These are phyloP conservation scores for Eucalyptus globulus DNA, from an alignment of 345 rosid species.

Conservation along the genomic window DNA sequence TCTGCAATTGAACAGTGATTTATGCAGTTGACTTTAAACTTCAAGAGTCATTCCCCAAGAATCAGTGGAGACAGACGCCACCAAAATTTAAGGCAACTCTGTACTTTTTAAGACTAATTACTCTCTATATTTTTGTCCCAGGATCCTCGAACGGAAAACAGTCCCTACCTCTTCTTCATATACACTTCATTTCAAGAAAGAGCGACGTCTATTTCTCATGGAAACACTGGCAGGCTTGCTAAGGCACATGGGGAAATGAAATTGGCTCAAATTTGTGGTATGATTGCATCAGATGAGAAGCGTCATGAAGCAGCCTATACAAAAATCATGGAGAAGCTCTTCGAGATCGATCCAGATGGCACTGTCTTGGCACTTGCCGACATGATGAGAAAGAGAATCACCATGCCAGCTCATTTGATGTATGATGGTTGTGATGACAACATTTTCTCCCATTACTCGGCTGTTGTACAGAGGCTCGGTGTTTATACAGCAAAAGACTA, in stretches of 20 bases:
- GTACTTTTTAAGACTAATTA: neutral
- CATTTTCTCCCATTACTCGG: conserved; percentile 50
- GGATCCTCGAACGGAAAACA: conserved; percentile 43
- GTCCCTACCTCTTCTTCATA: conserved; percentile 74
- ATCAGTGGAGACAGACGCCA: neutral
- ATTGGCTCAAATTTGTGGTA: conserved; percentile 73
- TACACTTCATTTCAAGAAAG: conserved; percentile 93
- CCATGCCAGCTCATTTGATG: conserved; percentile 94
- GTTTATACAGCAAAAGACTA: conserved; percentile 85
- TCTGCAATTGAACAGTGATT: neutral
- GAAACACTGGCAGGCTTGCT: conserved; percentile 85
- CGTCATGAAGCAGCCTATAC: conserved; percentile 88
- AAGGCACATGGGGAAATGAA: conserved; percentile 66
- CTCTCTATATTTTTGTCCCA: too few relatives aligned
- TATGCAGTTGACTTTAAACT: neutral
- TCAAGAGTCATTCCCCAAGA: neutral
- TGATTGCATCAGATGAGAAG: conserved; percentile 79
- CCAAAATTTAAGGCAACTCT: neutral
- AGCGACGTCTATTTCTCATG: conserved; percentile 89
- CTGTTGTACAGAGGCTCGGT: conserved; percentile 58
- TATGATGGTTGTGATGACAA: conserved; percentile 59
- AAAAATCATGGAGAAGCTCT: conserved; percentile 70
- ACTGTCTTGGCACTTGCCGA: conserved; percentile 64
- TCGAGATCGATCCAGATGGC: conserved; percentile 78
- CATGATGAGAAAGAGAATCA: conserved; percentile 91